A percentile compares a stretch with the other conserved stretches of the same genome.
Evolutionary conservation across 2,329 filamentous ascomycete genomes (phyloP).

Genomic region (Xylariales sp.): DNA sequence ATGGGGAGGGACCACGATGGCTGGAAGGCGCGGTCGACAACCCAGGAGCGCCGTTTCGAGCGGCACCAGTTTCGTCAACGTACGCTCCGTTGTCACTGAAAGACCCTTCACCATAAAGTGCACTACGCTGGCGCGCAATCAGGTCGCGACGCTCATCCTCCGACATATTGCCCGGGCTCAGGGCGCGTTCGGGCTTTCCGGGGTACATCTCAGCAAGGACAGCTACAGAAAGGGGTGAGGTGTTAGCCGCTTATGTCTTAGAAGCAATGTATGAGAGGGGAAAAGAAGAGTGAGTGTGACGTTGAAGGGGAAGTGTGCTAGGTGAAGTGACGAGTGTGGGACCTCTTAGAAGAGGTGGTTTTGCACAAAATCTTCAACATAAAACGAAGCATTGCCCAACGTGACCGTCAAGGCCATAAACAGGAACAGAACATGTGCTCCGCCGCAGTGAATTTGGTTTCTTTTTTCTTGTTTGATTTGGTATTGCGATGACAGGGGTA

Average conservation of each 20-base stretch:
- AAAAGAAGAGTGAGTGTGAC: slow-evolving; percentile 11
- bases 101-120: slow-evolving; percentile 76
- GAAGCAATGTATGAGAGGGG: slow-evolving; percentile 19
- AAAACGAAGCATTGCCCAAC: slow-evolving; percentile 4
- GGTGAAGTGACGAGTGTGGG: neutral
- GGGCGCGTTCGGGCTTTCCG: slow-evolving; percentile 79
- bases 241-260: slow-evolving; percentile 17
- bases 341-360: neutral
- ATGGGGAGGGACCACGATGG: slow-evolving; percentile 72
- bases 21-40: slow-evolving; percentile 58
- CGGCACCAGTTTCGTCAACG: slow-evolving; percentile 62
- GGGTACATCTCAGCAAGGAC: slow-evolving; percentile 42
- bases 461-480: neutral
- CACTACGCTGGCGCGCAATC: slow-evolving; percentile 92
- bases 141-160: slow-evolving; percentile 95
- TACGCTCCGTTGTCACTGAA: slow-evolving; percentile 66
- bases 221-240: slow-evolving; percentile 38
- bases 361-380: slow-evolving; percentile 3
- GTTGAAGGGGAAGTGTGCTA: neutral
- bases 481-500: slow-evolving; percentile 26
- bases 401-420: too few relatives aligned
- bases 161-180: slow-evolving; percentile 80
- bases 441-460: too few relatives aligned
- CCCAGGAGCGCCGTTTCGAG: slow-evolving; percentile 63
- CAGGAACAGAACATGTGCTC: too few relatives aligned